Evolutionary conservation across 1,284 basidiomycete species (phyloP), one percentile per base, ranked within the genome.

Genomic region (Rhodofomes roseus): DNA sequence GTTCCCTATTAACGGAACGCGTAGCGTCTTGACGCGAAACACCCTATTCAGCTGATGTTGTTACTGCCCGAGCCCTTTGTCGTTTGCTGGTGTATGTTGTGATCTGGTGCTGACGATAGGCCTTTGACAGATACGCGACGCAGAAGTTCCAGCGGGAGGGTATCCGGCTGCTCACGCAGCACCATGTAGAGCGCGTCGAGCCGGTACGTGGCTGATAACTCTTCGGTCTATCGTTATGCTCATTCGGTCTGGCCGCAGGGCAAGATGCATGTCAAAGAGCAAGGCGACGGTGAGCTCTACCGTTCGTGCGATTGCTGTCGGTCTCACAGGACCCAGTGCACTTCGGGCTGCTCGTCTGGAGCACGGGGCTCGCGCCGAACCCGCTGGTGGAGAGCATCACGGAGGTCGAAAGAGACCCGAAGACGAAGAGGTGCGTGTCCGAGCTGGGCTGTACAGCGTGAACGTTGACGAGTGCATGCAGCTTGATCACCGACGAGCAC

Each of bases 271-370:
- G 83, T 90, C 58, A 79, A 77, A 62, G 85, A 91, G 66, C 75
- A 82, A 55, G 86, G 88, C 65, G 84, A 88, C 76, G 81, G 81
- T 76, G 66, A 69, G 62, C 57, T n/a, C n/a, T n/a, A 29, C 51
- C 22, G n/a, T 27, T 48, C 55, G 23, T 36, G 14, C 53, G 54
- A 59, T 55, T 61, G 55, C 23, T 37, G 54, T 14, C 36, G 29
- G 25, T 55, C 66, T 29, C 46, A 18, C 11, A 27, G 9, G 60
- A 62, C 39, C 27, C 55, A 90, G 89, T 92, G 27, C 86, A 85
- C 14, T 92, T 89, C 69, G 93, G 93, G 16, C 76, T 95, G 40
- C 81, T 93, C 5, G 92, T 96, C 20, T 95, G 93, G 94, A 88
- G 86, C 65, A 94, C 93, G 4, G 92, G 92, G 1, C 78, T 95